Conservation (phyloP, 1,139 yeast genomes). For the Yamadazyma friedrichii region DNA sequence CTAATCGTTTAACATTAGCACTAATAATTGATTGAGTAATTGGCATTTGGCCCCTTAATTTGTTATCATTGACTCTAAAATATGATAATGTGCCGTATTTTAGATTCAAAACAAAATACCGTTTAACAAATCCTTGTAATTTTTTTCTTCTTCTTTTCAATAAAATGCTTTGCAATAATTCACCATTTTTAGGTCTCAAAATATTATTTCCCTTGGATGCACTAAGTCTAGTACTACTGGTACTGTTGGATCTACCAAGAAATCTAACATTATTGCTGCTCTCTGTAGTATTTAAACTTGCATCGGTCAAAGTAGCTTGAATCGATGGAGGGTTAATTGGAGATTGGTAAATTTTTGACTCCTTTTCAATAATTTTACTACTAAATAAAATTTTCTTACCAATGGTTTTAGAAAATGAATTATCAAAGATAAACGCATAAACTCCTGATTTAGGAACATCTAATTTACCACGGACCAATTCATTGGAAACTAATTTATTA, state of each 20-base stretch:
- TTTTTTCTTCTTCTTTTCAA: conserved; percentile 75
- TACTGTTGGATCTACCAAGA: not conserved
- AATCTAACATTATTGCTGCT: not conserved
- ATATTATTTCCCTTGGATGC: conserved; percentile 14
- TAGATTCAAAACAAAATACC: conserved; percentile 81
- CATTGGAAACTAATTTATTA: conserved; percentile 52
- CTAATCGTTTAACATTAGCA: conserved; percentile 66
- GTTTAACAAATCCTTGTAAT: conserved; percentile 77
- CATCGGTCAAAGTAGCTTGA: conserved; percentile 3
- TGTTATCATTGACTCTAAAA: conserved; percentile 65
- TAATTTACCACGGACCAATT: conserved; percentile 61
- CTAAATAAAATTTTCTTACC: conserved; percentile 80
- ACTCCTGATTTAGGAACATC: conserved; percentile 59
- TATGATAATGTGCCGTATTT: conserved; percentile 82
- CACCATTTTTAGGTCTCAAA: conserved; percentile 51
- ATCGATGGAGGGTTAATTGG: conserved; percentile 4
- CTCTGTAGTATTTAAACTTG: not conserved
- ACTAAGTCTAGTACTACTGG: not conserved
- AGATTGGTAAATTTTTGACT: not conserved
- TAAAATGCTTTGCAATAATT: conserved; percentile 69
- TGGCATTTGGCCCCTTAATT: conserved; percentile 90
- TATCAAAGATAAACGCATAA: conserved; percentile 89
- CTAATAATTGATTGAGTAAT: conserved; percentile 76
- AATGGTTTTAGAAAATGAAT: conserved; percentile 82
- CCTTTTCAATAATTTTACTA: conserved; percentile 36